Percentiles rank a stretch among this genome's conserved stretches.
Conservation (phyloP, 2,329 filamentous ascomycete genomes). For the Cladophialophora bantiana region DNA sequence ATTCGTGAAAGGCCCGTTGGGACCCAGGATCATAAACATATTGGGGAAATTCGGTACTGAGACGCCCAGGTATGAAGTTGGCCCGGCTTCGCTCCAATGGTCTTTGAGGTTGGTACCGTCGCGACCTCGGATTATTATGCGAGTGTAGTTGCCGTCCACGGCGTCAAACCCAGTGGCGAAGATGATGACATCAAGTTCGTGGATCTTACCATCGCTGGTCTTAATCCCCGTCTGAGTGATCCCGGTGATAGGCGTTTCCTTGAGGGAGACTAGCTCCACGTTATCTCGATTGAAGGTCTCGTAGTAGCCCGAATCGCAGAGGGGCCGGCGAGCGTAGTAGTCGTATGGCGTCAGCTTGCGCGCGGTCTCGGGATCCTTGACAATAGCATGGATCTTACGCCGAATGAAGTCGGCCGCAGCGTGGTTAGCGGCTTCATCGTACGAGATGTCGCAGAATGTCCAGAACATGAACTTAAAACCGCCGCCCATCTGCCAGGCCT, state of each 20-base stretch:
- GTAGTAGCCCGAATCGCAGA: slow-evolving; percentile 8
- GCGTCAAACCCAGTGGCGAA: slow-evolving; percentile 46
- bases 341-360: slow-evolving; percentile 1
- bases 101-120: too few relatives aligned
- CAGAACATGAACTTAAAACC: slow-evolving; percentile 4
- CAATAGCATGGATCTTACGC: neutral
- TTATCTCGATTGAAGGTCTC: neutral
- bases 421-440: neutral
- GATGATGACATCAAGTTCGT: slow-evolving; percentile 51
- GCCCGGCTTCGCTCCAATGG: too few relatives aligned
- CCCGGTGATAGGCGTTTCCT: neutral
- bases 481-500: neutral
- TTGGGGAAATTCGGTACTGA: too few relatives aligned
- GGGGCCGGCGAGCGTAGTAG: neutral
- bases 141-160: slow-evolving; percentile 47
- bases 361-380: slow-evolving; percentile 10
- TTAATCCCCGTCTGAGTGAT: neutral
- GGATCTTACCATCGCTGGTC: slow-evolving; percentile 46
- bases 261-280: neutral
- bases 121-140: too few relatives aligned
- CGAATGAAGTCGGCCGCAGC: neutral
- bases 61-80: too few relatives aligned
- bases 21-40: too few relatives aligned
- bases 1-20: too few relatives aligned
- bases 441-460: neutral